Conservation (phyloP, 805 yeast genomes). For the Myxozyma monticola region DNA sequence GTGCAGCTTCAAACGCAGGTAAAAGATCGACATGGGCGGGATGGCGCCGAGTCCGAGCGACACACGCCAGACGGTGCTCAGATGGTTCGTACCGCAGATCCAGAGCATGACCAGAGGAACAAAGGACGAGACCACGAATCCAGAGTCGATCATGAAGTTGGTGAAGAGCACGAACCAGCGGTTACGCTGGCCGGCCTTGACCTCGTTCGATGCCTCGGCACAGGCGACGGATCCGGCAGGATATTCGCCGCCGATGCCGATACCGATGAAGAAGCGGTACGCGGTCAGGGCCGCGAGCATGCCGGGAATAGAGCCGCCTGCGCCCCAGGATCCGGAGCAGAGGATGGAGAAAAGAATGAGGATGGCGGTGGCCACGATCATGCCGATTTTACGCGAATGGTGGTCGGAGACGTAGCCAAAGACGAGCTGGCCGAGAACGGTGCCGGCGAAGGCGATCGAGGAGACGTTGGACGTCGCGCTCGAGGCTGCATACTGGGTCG, state of each 20-base stretch:
- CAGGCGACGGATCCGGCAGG: conserved; percentile 93
- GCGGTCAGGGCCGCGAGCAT: conserved; percentile 80
- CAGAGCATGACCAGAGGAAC: conserved; percentile 83
- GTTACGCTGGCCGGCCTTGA: conserved; percentile 82
- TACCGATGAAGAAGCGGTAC: conserved; percentile 83
- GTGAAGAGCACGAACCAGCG: conserved; percentile 89
- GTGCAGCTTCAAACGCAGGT: conserved; percentile 70
- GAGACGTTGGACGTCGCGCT: conserved; percentile 76
- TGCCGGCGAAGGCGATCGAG: conserved; percentile 88
- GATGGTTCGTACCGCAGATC: conserved; percentile 71
- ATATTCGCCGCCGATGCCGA: conserved; percentile 93
- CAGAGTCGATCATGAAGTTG: conserved; percentile 80
- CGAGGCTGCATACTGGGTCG: conserved; percentile 59
- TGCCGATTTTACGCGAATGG: conserved; percentile 76
- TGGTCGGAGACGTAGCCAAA: conserved; percentile 84
- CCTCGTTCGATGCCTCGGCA: conserved; percentile 79
- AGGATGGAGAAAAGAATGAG: conserved; percentile 76
- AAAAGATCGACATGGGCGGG: conserved; percentile 76
- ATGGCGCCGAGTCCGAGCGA: conserved; percentile 88
- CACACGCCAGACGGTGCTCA: conserved; percentile 87
- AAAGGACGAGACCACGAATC: conserved; percentile 80
- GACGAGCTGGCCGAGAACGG: conserved; percentile 77
- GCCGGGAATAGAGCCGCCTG: conserved; percentile 64
- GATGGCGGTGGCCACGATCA: conserved; percentile 74
- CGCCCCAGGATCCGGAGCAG: conserved; percentile 88